These are phyloP conservation scores for Dactylellina drechsleri DNA, from an alignment of 2,329 filamentous ascomycete species.

Conservation along the genomic window DNA sequence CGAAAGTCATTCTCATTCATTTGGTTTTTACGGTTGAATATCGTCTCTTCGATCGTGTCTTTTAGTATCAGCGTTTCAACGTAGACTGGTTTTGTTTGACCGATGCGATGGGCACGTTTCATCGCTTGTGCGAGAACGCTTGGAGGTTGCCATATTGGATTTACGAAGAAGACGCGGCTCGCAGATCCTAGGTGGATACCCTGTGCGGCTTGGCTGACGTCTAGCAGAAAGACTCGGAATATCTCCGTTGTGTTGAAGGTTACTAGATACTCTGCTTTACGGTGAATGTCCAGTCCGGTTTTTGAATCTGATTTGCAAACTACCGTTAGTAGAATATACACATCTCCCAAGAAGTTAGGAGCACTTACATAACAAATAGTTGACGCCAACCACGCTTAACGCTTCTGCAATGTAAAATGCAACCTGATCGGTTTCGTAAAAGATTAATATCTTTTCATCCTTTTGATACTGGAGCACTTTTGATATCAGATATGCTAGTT, in stretches of 20 bases:
- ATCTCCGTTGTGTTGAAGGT: conserved; percentile 77
- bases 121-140: conserved; percentile 88
- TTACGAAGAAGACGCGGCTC: conserved; percentile 87
- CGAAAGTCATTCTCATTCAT: conserved; percentile 74
- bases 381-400: conserved; percentile 75
- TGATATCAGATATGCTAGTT: conserved; percentile 85
- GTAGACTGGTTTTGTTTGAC: conserved; percentile 79
- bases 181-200: conserved; percentile 86
- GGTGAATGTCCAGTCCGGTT: conserved; percentile 62
- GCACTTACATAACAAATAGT: conserved; percentile 70
- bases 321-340: no score
- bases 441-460: conserved; percentile 86
- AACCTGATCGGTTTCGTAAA: conserved; percentile 88
- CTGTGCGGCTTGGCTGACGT: conserved; percentile 86
- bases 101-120: conserved; percentile 87
- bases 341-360: no score
- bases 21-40: conserved; percentile 75
- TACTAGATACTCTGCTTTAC: conserved; percentile 78
- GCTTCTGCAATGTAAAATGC: conserved; percentile 86
- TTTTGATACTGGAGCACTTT: conserved; percentile 74
- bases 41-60: conserved; percentile 84
- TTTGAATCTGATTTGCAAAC: conserved; percentile 60
- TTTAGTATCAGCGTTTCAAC: conserved; percentile 87
- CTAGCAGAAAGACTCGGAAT: conserved; percentile 86
- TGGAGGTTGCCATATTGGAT: conserved; percentile 81